Base-by-base conservation (phyloP, 495 filamentous ascomycete genomes). In the Trichoderma erinaceum region DNA sequence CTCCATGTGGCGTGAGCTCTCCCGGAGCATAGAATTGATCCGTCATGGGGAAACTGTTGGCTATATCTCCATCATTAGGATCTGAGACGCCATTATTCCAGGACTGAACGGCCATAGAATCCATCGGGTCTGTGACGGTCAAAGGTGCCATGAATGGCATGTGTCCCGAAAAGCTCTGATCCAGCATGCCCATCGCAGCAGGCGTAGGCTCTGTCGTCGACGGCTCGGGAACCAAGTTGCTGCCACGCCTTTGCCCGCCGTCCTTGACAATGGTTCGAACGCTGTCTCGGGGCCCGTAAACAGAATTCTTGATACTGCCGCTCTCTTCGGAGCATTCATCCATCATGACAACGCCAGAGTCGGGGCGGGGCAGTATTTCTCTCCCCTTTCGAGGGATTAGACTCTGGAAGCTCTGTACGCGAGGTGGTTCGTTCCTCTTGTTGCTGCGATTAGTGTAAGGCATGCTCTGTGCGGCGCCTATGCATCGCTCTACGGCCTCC, bases 401-500 rank as follows among this genome's bases (percentile, higher is more conserved):
- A 18, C 3, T 41, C 11, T 44, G 63, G 63, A 65, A 32, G 35
- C 18, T 50, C 15, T 50, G 44, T 21, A n/a, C 35, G 35, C 66
- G 27, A 56, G 66, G 38, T 32, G 66, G 52, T 50, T 68, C 67
- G 58, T 25, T 64, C 21, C 58, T 52, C 58, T 68, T 68, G 67
- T 68, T 68, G 67, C 67, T 68, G 56, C 67, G 67, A 38, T 68
- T 68, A 0, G 58, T 35, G 58, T 68, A 68, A 21, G 67, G 67
- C 67, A 44, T 64, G 11, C 38, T 43, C 61, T 68, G 67, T 7
- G 41, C 67, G 18, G 63, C 67, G 58, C 41, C 67, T 5, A 68
- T 41, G 41, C 67, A 68, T 21, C 58, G 67, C 41, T 68, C 58
- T 8, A 68, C 41, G 13, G 58, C 61, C 67, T 68, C 38, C 13